Base-by-base conservation (phyloP, 345 rosid species). In the Clausena lansium region DNA sequence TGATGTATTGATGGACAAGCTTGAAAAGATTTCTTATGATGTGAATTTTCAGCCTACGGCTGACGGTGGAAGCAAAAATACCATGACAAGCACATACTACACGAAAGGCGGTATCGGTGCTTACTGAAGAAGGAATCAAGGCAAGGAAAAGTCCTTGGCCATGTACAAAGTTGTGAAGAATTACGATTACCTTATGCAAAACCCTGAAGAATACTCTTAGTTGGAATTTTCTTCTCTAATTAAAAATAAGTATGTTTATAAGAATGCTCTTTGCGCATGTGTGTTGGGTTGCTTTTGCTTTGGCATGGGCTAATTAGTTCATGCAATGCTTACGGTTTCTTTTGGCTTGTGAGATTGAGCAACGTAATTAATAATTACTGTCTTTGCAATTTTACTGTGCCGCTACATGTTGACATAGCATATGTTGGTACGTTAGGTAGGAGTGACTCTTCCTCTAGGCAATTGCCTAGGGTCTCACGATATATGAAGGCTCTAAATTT, bases 11-110 rank as follows among this genome's bases (percentile, higher is more conserved):
- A 10, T 76, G 77, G 84, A 80, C 2, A 83, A 78, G 11, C 36
- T 81, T 0, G 86, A 78, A n/a, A 83, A 73, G 45, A 73, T 83
- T 3, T 58, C 76, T 1, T 74, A 81, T 1, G 88, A 81, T 36
- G 73, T 75, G 9, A 76, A 83, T 54, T 74, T 86, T 4, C 77
- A 84, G 76, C 14, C 79, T 0, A 70, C 83, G 2, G 45, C 83
- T 1, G 86, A 82, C 9, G 89, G 84, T 9, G 84, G 89, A 0
- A 78, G 83, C 83, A 82, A 36, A 28, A 74, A 45, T 75, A 84
- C 76, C 86, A 82, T 73, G 81, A 76, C 57, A 27, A 82, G 83
- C 76, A 82, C 80, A n/a, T 85, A 80, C 73, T 66, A 81, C 22
- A 74, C 83, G 25, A 79, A 73, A 45, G 84, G 83, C 27, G 78